Base-by-base conservation (phyloP, 176 grass and related monocot genomes). In the Olyra latifolia region DNA sequence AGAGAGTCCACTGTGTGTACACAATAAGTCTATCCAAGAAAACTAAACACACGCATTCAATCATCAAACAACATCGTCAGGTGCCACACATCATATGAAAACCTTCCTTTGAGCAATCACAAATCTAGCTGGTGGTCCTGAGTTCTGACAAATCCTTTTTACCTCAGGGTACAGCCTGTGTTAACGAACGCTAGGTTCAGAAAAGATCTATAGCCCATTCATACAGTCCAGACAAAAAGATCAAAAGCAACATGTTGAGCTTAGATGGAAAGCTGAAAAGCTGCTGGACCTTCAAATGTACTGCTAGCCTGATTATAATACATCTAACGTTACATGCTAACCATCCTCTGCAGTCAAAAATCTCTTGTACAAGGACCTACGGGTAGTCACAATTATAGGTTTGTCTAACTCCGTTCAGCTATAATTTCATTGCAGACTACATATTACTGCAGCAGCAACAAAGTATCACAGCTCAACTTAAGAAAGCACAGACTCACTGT, bases 401-500 rank as follows among this genome's bases (percentile, higher is more conserved):
- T 69, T 52, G 46, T 14, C 56, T n/a, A 52, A 24, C 66, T 23
- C 61, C 16, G 7, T 85, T 50, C 59, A 44, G 25, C 13, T 13
- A 46, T n/a, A 70, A 28, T 32, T 79, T 79, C 30, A 17, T 32
- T 38, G 58, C 61, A 24, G 76, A 27, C 6, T 66, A 66, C 23
- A 69, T 11, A 69, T 25, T 27, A 48, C 7, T 17, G 22, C 42
- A 60, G 41, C 24, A 81, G 27, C 39, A 71, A 70, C 4, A 70
- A 70, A 81, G 24, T 5, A 70, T 58, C 53, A 81, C 28, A 40
- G 41, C 3, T 35, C 53, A 71, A 32, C 52, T 30, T 71, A 71
- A 42, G 35, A 14, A 80, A 32, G 25, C 19, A 71, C 12, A 7
- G 47, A 48, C 4, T 81, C 53, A 71, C 60, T 47, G 14, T 35